A percentile compares a stretch with the other conserved stretches of the same genome.
phyloP scores from a whole-genome alignment of 2,329 filamentous ascomycete species.

The Hortaea werneckii region DNA sequence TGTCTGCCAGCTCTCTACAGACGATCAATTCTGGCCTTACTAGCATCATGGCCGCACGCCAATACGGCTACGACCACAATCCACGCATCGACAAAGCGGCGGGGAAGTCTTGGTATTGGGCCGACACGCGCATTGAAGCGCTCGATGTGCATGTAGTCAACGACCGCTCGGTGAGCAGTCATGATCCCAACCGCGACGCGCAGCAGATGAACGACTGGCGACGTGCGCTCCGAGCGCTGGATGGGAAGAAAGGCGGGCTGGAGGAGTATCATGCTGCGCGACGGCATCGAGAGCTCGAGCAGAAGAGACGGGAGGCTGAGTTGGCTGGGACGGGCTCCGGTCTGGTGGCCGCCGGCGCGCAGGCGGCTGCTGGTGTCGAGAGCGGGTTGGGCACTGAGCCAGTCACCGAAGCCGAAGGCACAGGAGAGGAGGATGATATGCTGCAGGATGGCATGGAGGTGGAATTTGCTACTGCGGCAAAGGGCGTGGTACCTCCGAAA shows the following conservation, averaged over 20 bases:
- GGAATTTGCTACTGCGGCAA: not conserved
- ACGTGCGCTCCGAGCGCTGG: slow-evolving; percentile 17
- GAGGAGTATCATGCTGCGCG: slow-evolving; percentile 18
- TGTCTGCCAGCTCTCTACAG: not conserved
- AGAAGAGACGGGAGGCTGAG: not conserved
- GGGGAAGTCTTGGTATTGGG: slow-evolving; percentile 46
- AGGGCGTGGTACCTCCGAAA: not conserved
- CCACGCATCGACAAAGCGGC: slow-evolving; percentile 32
- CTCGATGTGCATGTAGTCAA: slow-evolving; percentile 47
- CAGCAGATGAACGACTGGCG: slow-evolving; percentile 16
- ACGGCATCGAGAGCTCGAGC: slow-evolving; percentile 2
- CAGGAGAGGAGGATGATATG: not conserved
- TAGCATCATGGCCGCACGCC: slow-evolving; percentile 37
- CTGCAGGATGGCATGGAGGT: not conserved
- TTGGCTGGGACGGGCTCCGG: not conserved
- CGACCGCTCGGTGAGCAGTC: slow-evolving; percentile 37
- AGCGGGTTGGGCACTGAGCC: not conserved
- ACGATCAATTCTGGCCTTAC: slow-evolving; percentile 31
- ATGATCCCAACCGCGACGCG: slow-evolving; percentile 4
- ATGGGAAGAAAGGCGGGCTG: slow-evolving; percentile 16
- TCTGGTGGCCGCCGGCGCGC: not conserved
- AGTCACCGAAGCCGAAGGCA: not conserved
- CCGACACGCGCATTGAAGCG: slow-evolving; percentile 45
- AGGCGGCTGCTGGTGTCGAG: not conserved
- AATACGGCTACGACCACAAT: slow-evolving; percentile 38